Evolutionary conservation across 108 stramenopile species (phyloP).

Genomic region (Conticribra weissflogii): DNA sequence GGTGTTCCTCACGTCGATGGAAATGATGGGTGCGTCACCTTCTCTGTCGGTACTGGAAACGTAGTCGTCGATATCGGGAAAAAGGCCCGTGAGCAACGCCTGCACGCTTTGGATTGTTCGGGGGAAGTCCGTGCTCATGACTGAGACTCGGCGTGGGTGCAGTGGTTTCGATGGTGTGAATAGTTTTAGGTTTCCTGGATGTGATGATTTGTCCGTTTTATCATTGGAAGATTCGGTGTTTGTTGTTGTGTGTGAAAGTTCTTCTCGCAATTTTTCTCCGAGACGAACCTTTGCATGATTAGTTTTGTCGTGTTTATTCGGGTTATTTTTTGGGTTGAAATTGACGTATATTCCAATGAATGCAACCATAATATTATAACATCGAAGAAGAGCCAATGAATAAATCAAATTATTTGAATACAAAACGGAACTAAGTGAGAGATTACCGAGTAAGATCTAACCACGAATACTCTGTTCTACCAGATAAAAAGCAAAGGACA

Average conservation of each 20-base stretch:
- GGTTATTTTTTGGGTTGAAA: too few species aligned
- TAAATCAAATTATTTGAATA: too few species aligned
- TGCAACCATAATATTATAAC: too few species aligned
- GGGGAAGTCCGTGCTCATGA: slow-evolving; percentile 76
- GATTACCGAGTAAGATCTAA: too few species aligned
- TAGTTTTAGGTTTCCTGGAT: slow-evolving; percentile 9
- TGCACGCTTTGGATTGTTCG: slow-evolving; percentile 85
- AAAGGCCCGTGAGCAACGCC: slow-evolving; percentile 71
- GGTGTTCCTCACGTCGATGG: slow-evolving; percentile 69
- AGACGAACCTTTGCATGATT: too few species aligned
- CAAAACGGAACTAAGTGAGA: too few species aligned
- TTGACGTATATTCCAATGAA: too few species aligned
- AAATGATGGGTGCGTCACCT: slow-evolving; percentile 7
- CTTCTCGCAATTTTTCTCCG: slow-evolving; percentile 61
- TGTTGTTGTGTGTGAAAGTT: slow-evolving; percentile 42
- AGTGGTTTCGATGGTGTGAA: slow-evolving; percentile 44
- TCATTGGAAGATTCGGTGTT: too few species aligned
- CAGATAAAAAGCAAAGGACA: too few species aligned
- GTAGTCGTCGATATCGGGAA: slow-evolving; percentile 40
- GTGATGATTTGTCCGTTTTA: slow-evolving; percentile 1
- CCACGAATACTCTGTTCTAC: too few species aligned
- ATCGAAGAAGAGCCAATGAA: too few species aligned
- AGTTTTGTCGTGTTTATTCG: too few species aligned
- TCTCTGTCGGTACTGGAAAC: slow-evolving; percentile 4
- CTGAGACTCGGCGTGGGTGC: slow-evolving; percentile 48